phyloP scores from a whole-genome alignment of 2,329 filamentous ascomycete genomes.

The Fusarium globosum region DNA sequence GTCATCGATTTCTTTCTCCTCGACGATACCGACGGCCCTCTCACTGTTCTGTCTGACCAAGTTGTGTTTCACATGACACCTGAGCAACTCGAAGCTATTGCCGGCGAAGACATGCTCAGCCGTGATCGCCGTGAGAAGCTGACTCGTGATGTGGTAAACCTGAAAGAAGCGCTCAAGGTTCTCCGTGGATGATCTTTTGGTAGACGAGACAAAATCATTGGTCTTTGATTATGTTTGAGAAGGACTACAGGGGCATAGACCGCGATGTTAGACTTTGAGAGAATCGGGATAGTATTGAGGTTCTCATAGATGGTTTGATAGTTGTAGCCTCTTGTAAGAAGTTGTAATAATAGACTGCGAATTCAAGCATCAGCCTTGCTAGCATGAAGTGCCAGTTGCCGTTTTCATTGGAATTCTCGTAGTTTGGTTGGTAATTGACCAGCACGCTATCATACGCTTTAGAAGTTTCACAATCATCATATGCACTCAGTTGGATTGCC shows the following conservation, averaged over 20 bases:
- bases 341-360: not conserved
- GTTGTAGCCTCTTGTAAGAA: not conserved
- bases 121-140: constrained; percentile 57
- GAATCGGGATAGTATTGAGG: not conserved
- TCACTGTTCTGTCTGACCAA: constrained; percentile 62
- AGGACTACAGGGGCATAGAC: not conserved
- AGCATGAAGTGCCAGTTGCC: accelerated
- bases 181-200: constrained; percentile 23
- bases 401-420: no score
- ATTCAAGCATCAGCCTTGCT: not conserved
- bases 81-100: constrained; percentile 64
- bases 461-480: not conserved
- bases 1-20: constrained; percentile 66
- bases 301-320: not conserved
- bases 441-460: accelerated
- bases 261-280: not conserved
- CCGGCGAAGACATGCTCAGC: constrained; percentile 63
- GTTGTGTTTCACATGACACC: constrained; percentile 61
- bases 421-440: not conserved
- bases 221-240: not conserved
- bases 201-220: not conserved
- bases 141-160: constrained; percentile 56
- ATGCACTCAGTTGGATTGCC: accelerated
- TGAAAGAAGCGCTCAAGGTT: constrained; percentile 52
- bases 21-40: constrained; percentile 59